phyloP scores from a whole-genome alignment of 2,329 filamentous ascomycete species.

The Proliferodiscus dingleyae region DNA sequence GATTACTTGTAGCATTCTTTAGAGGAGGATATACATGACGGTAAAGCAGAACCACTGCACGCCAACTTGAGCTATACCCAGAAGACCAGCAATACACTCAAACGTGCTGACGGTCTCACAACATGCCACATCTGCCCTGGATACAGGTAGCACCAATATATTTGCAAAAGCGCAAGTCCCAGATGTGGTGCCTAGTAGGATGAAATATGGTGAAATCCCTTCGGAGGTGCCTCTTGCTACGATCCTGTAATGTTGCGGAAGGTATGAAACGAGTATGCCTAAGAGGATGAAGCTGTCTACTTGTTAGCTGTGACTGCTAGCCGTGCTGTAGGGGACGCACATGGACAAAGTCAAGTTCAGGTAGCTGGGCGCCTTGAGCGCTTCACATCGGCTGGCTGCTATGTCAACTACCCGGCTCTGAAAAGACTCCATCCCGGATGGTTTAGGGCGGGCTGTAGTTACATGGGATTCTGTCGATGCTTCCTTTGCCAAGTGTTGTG shows the following conservation, averaged over 20 bases:
- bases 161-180: constrained; percentile 87
- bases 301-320: not conserved
- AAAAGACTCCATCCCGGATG: constrained; percentile 19
- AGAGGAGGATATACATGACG: constrained; percentile 66
- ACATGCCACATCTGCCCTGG: constrained; percentile 76
- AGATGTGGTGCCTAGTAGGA: constrained; percentile 88
- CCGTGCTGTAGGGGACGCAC: constrained; percentile 32
- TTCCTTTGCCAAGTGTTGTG: not conserved
- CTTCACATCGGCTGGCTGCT: constrained; percentile 39
- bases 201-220: constrained; percentile 92
- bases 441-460: not conserved
- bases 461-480: not conserved
- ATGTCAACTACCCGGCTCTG: constrained; percentile 10
- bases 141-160: constrained; percentile 82
- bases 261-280: constrained; percentile 86
- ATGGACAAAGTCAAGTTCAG: constrained; percentile 50
- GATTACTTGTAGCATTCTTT: not conserved
- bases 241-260: constrained; percentile 92
- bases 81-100: constrained; percentile 77
- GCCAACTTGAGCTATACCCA: constrained; percentile 88
- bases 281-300: constrained; percentile 60
- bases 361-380: constrained; percentile 46
- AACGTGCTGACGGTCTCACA: constrained; percentile 76
- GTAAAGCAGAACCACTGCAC: constrained; percentile 90
- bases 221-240: constrained; percentile 80